phyloP scores from a whole-genome alignment of 1,284 basidiomycete species.

The Apiotrichum mycotoxinovorans region DNA sequence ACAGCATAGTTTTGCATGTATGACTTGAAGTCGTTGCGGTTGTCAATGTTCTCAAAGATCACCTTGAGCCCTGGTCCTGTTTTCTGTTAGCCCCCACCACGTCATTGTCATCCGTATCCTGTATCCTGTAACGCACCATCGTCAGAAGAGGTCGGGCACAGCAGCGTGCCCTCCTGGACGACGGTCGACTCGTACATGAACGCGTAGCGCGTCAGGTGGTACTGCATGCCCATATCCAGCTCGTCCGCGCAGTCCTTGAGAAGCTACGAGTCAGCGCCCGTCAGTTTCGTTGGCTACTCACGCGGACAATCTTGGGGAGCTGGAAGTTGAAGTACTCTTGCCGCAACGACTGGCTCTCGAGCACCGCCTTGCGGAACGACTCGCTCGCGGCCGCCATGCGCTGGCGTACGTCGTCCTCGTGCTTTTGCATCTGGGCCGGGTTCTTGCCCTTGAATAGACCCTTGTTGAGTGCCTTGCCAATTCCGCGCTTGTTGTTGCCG shows the following conservation, averaged over 20 bases:
- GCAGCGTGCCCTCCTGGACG: slow-evolving; percentile 80
- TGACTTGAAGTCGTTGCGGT: slow-evolving; percentile 86
- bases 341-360: slow-evolving; percentile 80
- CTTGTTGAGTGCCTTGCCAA: slow-evolving; percentile 76
- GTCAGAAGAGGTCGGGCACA: slow-evolving; percentile 41
- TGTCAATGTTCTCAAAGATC: slow-evolving; percentile 87
- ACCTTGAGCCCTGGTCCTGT: slow-evolving; percentile 68
- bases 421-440: slow-evolving; percentile 82
- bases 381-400: slow-evolving; percentile 83
- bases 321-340: slow-evolving; percentile 99
- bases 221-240: slow-evolving; percentile 93
- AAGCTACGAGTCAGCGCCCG: slow-evolving; percentile 55
- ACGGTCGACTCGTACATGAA: slow-evolving; percentile 90
- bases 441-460: slow-evolving; percentile 92
- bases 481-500: slow-evolving; percentile 20
- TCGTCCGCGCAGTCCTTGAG: slow-evolving; percentile 95
- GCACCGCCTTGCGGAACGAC: slow-evolving; percentile 84
- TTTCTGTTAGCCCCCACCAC: slow-evolving; percentile 1
- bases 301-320: slow-evolving; percentile 84
- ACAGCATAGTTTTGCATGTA: slow-evolving; percentile 96
- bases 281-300: slow-evolving; percentile 53
- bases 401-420: slow-evolving; percentile 88
- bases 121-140: slow-evolving; percentile 30
- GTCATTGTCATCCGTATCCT: not conserved
- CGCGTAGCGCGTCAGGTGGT: slow-evolving; percentile 90